phyloP scores from a whole-genome alignment of 2,329 filamentous ascomycete species.

The Thielaviopsis euricoi region DNA sequence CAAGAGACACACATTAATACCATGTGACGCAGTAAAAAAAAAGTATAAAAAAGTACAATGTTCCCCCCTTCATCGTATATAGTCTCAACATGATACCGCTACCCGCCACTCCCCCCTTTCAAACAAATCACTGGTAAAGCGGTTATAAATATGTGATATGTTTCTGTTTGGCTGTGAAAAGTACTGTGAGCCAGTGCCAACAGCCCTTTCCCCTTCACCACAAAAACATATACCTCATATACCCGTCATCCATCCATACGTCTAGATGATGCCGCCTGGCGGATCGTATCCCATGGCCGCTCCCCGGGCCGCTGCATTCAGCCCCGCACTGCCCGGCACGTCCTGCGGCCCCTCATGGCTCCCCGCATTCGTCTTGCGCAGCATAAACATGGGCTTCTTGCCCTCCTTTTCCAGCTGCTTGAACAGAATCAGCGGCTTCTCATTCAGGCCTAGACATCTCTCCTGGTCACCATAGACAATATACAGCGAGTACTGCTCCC shows the following conservation, averaged over 20 bases:
- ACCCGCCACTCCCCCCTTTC: too few species aligned
- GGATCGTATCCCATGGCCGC: slow-evolving; percentile 35
- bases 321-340: slow-evolving; percentile 36
- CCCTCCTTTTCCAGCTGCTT: slow-evolving; percentile 96
- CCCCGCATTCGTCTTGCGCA: slow-evolving; percentile 49
- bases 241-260: background rate
- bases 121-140: too few species aligned
- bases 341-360: slow-evolving; percentile 28
- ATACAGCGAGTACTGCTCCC: slow-evolving; percentile 93
- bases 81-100: too few species aligned
- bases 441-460: slow-evolving; percentile 76
- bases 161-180: too few species aligned
- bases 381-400: slow-evolving; percentile 98
- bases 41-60: background rate
- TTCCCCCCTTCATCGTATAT: too few species aligned
- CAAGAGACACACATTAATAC: background rate
- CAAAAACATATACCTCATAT: background rate
- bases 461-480: slow-evolving; percentile 99
- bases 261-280: slow-evolving; percentile 42
- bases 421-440: slow-evolving; percentile 88
- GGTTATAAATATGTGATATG: too few species aligned
- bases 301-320: slow-evolving; percentile 29
- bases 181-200: background rate
- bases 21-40: background rate
- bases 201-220: background rate